A percentile compares a stretch with the other conserved stretches of the same genome.
phyloP scores from a whole-genome alignment of 1,284 basidiomycete genomes.

The Malassezia brasiliensis region DNA sequence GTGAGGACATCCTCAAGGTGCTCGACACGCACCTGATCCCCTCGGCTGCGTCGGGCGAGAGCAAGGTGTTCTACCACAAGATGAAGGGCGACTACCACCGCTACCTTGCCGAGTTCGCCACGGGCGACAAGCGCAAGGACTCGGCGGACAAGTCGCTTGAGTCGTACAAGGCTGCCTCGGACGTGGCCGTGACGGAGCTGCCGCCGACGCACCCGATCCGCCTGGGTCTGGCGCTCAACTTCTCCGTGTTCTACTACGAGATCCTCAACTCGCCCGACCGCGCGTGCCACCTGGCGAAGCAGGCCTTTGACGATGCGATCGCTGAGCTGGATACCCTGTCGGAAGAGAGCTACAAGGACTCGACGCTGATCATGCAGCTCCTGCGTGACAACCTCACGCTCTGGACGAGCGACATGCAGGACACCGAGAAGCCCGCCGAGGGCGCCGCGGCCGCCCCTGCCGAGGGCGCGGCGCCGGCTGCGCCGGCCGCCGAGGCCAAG shows the following conservation, averaged over 20 bases:
- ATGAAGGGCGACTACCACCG: slow-evolving; percentile 99
- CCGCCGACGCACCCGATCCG: slow-evolving; percentile 99
- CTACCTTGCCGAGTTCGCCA: slow-evolving; percentile 98
- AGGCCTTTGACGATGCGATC: slow-evolving; percentile 98
- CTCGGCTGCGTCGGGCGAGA: slow-evolving; percentile 92
- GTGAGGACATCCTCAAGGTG: slow-evolving; percentile 97
- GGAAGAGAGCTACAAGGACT: slow-evolving; percentile 93
- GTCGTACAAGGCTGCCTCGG: slow-evolving; percentile 98
- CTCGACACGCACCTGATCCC: slow-evolving; percentile 99
- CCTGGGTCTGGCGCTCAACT: slow-evolving; percentile 96
- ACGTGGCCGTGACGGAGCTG: slow-evolving; percentile 93
- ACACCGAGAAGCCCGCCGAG: slow-evolving; percentile 49
- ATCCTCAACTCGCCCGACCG: slow-evolving; percentile 99
- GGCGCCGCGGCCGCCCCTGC: slow-evolving; percentile 30
- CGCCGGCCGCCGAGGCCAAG: slow-evolving; percentile 38
- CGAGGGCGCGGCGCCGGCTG: slow-evolving; percentile 24
- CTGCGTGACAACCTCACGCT: slow-evolving; percentile 91
- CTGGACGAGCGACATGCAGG: slow-evolving; percentile 89
- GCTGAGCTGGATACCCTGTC: slow-evolving; percentile 98
- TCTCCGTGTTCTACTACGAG: slow-evolving; percentile 99
- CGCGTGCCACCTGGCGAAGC: slow-evolving; percentile 98
- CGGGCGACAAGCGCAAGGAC: slow-evolving; percentile 96
- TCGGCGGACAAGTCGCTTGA: slow-evolving; percentile 96
- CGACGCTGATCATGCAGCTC: slow-evolving; percentile 95
- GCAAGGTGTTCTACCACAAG: slow-evolving; percentile 99